A percentile compares a stretch with the other conserved stretches of the same genome.
These are phyloP conservation scores for Cucumis melo DNA, from an alignment of 306 rosid genomes.

Conservation along the genomic window DNA sequence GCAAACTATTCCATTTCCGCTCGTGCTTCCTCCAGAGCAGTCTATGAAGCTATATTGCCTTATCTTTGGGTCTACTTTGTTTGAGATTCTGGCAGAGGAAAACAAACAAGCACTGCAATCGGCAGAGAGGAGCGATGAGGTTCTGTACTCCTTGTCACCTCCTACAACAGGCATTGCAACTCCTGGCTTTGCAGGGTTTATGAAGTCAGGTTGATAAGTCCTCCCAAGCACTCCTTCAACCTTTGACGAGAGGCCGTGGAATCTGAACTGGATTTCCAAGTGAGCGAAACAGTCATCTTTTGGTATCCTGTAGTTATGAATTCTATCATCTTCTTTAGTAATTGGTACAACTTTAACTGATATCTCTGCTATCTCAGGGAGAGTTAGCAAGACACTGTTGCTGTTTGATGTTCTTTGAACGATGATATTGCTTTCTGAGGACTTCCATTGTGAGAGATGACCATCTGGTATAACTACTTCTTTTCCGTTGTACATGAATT, in stretches of 20 bases:
- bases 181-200: constrained; percentile 57
- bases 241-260: constrained; percentile 39
- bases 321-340: constrained; percentile 60
- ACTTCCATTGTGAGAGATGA: constrained; percentile 38
- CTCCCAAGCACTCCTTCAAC: constrained; percentile 85
- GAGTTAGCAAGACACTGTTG: constrained; percentile 37
- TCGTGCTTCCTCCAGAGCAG: constrained; percentile 33
- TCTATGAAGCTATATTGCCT: constrained; percentile 32
- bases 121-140: constrained; percentile 53
- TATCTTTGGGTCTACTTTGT: constrained; percentile 3
- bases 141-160: constrained; percentile 63
- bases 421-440: constrained; percentile 17
- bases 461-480: constrained; percentile 38
- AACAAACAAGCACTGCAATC: constrained; percentile 46
- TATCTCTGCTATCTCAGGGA: constrained; percentile 47
- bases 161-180: constrained; percentile 78
- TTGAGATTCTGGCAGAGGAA: constrained; percentile 13
- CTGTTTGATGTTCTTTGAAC: constrained; percentile 53
- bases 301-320: constrained; percentile 65
- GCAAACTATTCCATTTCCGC: constrained; percentile 76
- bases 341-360: constrained; percentile 60
- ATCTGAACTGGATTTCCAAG: constrained; percentile 75
- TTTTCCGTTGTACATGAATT: constrained; percentile 32
- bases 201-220: constrained; percentile 69
- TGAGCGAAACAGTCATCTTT: constrained; percentile 60